Base-by-base conservation (phyloP, 495 filamentous ascomycete genomes). In the Aspergillus conjunctus region DNA sequence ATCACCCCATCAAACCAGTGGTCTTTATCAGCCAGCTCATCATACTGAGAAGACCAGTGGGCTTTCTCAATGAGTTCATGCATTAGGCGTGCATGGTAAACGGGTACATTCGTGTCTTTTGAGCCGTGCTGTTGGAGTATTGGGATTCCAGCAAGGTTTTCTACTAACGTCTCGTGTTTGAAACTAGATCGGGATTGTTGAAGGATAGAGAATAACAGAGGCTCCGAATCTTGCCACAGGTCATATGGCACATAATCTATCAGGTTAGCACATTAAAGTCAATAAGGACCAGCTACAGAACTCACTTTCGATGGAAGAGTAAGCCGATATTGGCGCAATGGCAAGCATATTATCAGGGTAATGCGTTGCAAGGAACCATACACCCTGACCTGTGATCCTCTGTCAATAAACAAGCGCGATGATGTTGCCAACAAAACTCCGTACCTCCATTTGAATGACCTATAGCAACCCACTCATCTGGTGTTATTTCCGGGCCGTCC, bases 181-280 rank as follows among this genome's bases (percentile, higher is more conserved):
- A 79, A 87, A 61, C 70, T 81, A 52, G 74, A 76, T 52, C 84
- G 53, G 31, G 84, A 71, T 22, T 70, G 71, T 20, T 78, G 68
- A 18, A 86, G 54, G 10, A 83, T 65, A 7, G 73, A 72, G 7
- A 66, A 71, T 30, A 79, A 67, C 22, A 67, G 66, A 52, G 85
- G 83, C 65, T 86, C 80, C 12, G 71, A 67, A 57, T 77, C 74
- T 17, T 73, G 76, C 84, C 85, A 87, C 58, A 85, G 74, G 17
- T 74, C 70, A 62, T 83, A 86, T 14, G 84, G 77, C n/a, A 86
- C 83, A 65, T 87, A 87, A 44, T 77, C 82, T 84, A 49, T n/a
- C 48, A 57, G 22, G 18, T 68, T 51, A 69, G 60, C 11, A 51
- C 44, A 17, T 57, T 30, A 48, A 12, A 7, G 20, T 21, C 14